A percentile compares a stretch with the other conserved stretches of the same genome.
Evolutionary conservation across 2,329 filamentous ascomycete genomes (phyloP).

Genomic region (Madurella fahalii): DNA sequence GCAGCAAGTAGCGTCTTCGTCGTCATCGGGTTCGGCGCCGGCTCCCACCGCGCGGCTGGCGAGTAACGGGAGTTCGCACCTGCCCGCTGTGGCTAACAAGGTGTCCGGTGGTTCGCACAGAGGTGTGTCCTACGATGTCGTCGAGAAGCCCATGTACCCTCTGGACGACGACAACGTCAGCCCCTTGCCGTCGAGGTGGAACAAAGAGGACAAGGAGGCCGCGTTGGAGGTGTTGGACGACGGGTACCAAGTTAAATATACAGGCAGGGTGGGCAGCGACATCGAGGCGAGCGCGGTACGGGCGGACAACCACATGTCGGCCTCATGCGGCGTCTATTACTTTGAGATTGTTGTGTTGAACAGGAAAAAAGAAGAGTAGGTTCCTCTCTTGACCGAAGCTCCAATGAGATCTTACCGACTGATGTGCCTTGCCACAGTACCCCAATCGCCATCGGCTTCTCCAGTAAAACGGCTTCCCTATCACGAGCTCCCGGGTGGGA

Average conservation of each 20-base stretch:
- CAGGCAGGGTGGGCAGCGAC: constrained; percentile 48
- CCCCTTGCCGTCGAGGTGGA: constrained; percentile 80
- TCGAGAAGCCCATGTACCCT: constrained; percentile 59
- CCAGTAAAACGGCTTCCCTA: constrained; percentile 49
- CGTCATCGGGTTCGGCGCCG: not conserved
- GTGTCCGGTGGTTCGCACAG: constrained; percentile 60
- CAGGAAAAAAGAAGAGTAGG: constrained; percentile 53
- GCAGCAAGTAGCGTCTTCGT: not conserved
- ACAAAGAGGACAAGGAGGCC: constrained; percentile 67
- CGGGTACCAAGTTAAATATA: constrained; percentile 66
- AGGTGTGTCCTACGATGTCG: constrained; percentile 77
- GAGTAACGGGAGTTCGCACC: constrained; percentile 10
- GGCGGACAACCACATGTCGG: constrained; percentile 80
- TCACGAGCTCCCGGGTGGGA: constrained; percentile 63
- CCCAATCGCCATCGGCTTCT: constrained; percentile 60
- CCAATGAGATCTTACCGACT: not conserved
- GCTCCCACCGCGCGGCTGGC: constrained; percentile 1
- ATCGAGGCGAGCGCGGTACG: constrained; percentile 79
- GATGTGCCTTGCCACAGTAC: constrained; percentile 36
- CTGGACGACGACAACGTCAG: constrained; percentile 58
- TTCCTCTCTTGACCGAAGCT: constrained; percentile 22
- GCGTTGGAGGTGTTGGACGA: constrained; percentile 71
- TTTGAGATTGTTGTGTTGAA: constrained; percentile 64
- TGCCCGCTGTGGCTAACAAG: constrained; percentile 41
- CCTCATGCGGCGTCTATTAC: constrained; percentile 91